phyloP scores from a whole-genome alignment of 257 asterid genomes.

The Solanum piurae region DNA sequence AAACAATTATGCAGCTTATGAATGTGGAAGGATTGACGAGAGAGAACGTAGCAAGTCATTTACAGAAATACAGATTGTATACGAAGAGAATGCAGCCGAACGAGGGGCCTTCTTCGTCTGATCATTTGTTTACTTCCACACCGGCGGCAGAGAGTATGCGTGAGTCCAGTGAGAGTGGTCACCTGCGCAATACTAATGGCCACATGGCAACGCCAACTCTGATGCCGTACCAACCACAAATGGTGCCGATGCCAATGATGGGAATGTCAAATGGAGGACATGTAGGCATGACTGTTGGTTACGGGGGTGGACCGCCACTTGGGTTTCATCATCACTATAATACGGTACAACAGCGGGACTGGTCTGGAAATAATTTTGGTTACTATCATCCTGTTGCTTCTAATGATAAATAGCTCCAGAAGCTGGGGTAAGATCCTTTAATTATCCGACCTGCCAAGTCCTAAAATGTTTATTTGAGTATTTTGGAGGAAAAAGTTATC shows the following conservation, averaged over 20 bases:
- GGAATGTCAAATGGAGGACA: slow-evolving; percentile 32
- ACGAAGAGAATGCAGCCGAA: slow-evolving; percentile 73
- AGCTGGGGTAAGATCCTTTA: slow-evolving; percentile 27
- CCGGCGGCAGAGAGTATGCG: slow-evolving; percentile 69
- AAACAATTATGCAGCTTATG: slow-evolving; percentile 91
- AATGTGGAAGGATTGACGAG: slow-evolving; percentile 89
- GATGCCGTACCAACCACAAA: slow-evolving; percentile 46
- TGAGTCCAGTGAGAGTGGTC: slow-evolving; percentile 40
- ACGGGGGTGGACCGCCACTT: neutral
- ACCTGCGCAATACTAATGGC: slow-evolving; percentile 17
- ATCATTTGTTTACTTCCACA: slow-evolving; percentile 65
- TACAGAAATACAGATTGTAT: slow-evolving; percentile 79
- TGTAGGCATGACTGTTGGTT: slow-evolving; percentile 1
- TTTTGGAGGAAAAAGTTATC: neutral
- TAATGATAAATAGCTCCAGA: slow-evolving; percentile 32
- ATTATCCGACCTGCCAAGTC: neutral
- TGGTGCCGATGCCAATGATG: slow-evolving; percentile 49
- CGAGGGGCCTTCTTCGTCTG: slow-evolving; percentile 65
- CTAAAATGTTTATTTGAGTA: neutral
- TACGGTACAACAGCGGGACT: slow-evolving; percentile 61
- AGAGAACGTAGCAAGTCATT: slow-evolving; percentile 88
- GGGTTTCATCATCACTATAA: slow-evolving; percentile 40
- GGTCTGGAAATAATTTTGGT: slow-evolving; percentile 58
- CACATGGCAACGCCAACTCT: slow-evolving; percentile 30
- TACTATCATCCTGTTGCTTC: slow-evolving; percentile 42